A percentile compares a stretch with the other conserved stretches of the same genome.
phyloP scores from a whole-genome alignment of 192 early-diverging fungal genomes.

The Chytriomyces hyalinus region DNA sequence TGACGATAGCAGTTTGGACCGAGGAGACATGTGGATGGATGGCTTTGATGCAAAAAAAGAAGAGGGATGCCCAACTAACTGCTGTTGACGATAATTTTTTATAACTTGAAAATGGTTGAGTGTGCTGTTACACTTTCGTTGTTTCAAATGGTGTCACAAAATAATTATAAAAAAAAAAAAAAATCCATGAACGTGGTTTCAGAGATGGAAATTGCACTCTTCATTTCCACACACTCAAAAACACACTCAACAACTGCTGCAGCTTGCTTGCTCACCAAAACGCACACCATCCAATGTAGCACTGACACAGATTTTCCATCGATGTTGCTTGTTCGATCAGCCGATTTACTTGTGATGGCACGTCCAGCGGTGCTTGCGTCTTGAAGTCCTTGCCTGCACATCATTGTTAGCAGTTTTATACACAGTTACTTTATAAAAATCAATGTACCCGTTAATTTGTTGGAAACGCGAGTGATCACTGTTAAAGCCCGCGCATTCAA shows the following conservation, averaged over 20 bases:
- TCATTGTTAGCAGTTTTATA: too few relatives aligned
- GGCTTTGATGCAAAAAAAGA: not conserved
- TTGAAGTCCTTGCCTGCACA: constrained; percentile 84
- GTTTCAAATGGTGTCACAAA: not conserved
- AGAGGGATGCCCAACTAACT: not conserved
- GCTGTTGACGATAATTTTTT: not conserved
- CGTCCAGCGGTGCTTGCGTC: constrained; percentile 75
- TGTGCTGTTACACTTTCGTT: not conserved
- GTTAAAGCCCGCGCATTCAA: constrained; percentile 80
- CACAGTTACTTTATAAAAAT: not conserved
- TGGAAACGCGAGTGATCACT: constrained; percentile 87
- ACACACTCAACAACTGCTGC: not conserved
- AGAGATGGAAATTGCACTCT: too few relatives aligned
- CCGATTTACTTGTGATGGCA: constrained; percentile 83
- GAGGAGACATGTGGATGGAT: not conserved
- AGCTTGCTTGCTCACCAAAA: constrained; percentile 19
- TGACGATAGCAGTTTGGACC: not conserved
- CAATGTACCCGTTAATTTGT: constrained; percentile 81
- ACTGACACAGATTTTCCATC: constrained; percentile 86
- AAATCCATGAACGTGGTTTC: not conserved
- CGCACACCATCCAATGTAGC: constrained; percentile 41
- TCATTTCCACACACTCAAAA: too few relatives aligned
- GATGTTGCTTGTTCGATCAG: constrained; percentile 89
- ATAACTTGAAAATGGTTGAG: not conserved
- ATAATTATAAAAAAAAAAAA: not conserved